phyloP scores from a whole-genome alignment of 2,329 filamentous ascomycete species.

The Blumeriella jaapii region DNA sequence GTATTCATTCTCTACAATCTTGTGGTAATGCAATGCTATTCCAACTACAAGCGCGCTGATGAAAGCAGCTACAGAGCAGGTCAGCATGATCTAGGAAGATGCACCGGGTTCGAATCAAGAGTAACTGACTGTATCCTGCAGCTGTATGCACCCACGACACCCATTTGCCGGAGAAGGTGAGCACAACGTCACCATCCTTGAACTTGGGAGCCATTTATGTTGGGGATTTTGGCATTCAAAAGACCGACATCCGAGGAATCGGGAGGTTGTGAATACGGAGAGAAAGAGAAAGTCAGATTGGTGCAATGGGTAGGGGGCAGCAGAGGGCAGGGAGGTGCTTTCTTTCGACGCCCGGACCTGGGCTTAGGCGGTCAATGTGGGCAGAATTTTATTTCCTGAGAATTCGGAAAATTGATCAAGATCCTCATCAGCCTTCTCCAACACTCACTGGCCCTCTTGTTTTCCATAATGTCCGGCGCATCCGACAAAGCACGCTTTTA shows the following conservation, averaged over 20 bases:
- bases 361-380: neutral
- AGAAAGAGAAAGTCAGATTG: too few species aligned
- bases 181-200: conserved; percentile 44
- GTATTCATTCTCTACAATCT: conserved; percentile 96
- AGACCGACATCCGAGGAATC: conserved; percentile 20
- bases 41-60: conserved; percentile 76
- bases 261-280: conserved; percentile 10
- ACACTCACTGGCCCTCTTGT: neutral
- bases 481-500: conserved; percentile 93
- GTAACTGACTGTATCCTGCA: conserved; percentile 61
- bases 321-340: too few species aligned
- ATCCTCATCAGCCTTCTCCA: neutral
- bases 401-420: neutral
- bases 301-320: too few species aligned
- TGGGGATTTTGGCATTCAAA: conserved; percentile 23
- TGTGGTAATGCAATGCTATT: conserved; percentile 75
- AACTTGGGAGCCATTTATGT: conserved; percentile 37
- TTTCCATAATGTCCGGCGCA: conserved; percentile 57
- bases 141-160: conserved; percentile 79
- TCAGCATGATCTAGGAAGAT: conserved; percentile 11
- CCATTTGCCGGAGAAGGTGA: conserved; percentile 74
- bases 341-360: too few species aligned
- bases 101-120: neutral
- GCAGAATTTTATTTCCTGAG: conserved; percentile 2
- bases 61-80: conserved; percentile 54